phyloP scores from a whole-genome alignment of 2,329 filamentous ascomycete species.

The Talaromyces sp. region DNA sequence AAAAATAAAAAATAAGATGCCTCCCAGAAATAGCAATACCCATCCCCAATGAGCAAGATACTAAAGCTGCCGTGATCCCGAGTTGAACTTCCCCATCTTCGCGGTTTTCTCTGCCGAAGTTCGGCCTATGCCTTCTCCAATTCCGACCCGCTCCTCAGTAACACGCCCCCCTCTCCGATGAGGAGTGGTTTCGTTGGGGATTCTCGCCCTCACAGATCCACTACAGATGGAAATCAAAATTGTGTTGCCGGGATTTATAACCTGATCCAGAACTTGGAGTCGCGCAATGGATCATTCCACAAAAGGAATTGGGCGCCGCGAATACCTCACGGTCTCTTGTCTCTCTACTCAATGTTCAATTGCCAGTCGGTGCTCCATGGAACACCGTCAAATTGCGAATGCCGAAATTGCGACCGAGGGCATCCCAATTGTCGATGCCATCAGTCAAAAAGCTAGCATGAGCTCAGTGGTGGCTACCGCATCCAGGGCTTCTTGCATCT shows the following conservation, averaged over 20 bases:
- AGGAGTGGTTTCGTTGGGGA: slow-evolving; percentile 21
- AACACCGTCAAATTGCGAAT: too few relatives aligned
- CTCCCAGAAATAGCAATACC: too few relatives aligned
- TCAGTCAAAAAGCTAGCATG: too few relatives aligned
- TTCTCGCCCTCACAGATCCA: slow-evolving; percentile 18
- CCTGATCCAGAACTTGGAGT: slow-evolving; percentile 4
- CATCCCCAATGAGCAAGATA: too few relatives aligned
- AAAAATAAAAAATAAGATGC: not conserved
- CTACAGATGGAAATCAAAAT: not conserved
- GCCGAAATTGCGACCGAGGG: too few relatives aligned
- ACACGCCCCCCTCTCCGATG: slow-evolving; percentile 12
- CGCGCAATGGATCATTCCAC: not conserved
- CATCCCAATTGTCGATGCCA: too few relatives aligned
- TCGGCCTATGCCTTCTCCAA: slow-evolving; percentile 24
- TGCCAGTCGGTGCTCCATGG: too few relatives aligned
- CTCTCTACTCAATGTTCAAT: too few relatives aligned
- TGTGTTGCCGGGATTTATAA: slow-evolving; percentile 3
- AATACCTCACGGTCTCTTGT: not conserved
- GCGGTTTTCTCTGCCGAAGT: slow-evolving; percentile 16
- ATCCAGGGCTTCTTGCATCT: too few relatives aligned
- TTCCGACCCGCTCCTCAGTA: slow-evolving; percentile 13
- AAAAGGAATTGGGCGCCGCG: not conserved
- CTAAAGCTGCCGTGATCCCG: not conserved
- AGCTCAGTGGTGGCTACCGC: too few relatives aligned
- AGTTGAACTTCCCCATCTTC: slow-evolving; percentile 9